Evolutionary conservation across 371 early-diverging fungal species (phyloP).

Genomic region (Dinochytrium kinnereticum): DNA sequence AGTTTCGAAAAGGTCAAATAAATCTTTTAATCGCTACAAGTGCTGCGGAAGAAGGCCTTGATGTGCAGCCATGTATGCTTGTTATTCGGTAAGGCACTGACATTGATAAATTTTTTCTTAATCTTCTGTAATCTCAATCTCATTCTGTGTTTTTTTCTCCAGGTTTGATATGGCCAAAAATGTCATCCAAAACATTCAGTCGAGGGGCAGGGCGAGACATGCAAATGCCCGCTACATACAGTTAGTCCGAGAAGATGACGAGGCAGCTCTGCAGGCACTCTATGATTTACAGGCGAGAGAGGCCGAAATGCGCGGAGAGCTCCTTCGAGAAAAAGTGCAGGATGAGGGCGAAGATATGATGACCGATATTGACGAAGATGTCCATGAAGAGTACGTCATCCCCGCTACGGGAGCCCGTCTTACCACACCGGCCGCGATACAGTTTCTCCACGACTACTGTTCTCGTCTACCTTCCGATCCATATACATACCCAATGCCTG

Average conservation of each 20-base stretch:
- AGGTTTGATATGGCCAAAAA: constrained; percentile 81
- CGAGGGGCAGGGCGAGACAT: constrained; percentile 92
- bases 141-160: constrained; percentile 14
- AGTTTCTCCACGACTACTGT: constrained; percentile 70
- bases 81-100: constrained; percentile 72
- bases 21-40: constrained; percentile 54
- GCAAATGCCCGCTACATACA: constrained; percentile 75
- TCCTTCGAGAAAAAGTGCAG: constrained; percentile 21
- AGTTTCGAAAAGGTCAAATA: constrained; percentile 70
- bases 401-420: constrained; percentile 67
- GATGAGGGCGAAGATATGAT: constrained; percentile 4
- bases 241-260: constrained; percentile 62
- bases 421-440: constrained; percentile 66
- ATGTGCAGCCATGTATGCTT: constrained; percentile 92
- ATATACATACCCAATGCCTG: constrained; percentile 47
- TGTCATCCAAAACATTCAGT: constrained; percentile 83
- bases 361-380: constrained; percentile 11
- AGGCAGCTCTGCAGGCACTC: constrained; percentile 50
- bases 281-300: constrained; percentile 58
- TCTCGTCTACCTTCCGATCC: constrained; percentile 64
- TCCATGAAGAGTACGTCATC: constrained; percentile 49
- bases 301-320: constrained; percentile 49
- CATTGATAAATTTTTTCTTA: constrained; percentile 36
- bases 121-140: too few relatives aligned
- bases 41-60: constrained; percentile 96